Conservation (phyloP, 208 protist species). For the Eutreptiella sp. region DNA sequence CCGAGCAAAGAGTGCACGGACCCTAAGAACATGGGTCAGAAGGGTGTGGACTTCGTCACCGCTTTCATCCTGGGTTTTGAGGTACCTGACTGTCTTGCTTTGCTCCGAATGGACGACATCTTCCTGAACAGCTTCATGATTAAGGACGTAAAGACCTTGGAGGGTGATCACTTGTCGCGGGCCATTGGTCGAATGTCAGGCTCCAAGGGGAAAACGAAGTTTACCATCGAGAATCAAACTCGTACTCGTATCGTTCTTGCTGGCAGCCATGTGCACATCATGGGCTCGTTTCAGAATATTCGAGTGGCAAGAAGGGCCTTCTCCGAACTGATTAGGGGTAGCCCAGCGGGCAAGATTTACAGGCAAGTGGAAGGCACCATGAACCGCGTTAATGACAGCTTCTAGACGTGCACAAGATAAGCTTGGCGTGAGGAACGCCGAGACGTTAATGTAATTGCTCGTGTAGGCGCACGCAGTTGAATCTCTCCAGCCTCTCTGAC, state of each 20-base stretch:
- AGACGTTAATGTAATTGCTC: too few species aligned
- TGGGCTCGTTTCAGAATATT: constrained; percentile 97
- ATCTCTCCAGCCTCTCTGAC: too few species aligned
- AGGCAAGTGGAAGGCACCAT: constrained; percentile 88
- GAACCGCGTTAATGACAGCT: constrained; percentile 86
- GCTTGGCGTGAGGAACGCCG: too few species aligned
- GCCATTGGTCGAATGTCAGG: constrained; percentile 99
- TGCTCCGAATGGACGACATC: constrained; percentile 98
- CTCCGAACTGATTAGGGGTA: constrained; percentile 94
- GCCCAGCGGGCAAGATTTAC: constrained; percentile 91
- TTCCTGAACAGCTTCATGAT: constrained; percentile 99
- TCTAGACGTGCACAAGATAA: constrained; percentile 55
- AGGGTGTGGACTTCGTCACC: constrained; percentile 95
- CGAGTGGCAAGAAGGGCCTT: constrained; percentile 92
- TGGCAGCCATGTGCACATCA: constrained; percentile 95
- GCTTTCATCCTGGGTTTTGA: constrained; percentile 94
- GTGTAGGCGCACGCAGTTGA: too few species aligned
- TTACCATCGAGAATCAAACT: constrained; percentile 99
- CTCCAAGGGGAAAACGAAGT: constrained; percentile 98
- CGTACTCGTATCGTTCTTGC: constrained; percentile 97
- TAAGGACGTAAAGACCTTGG: constrained; percentile 87
- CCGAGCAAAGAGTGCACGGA: constrained; percentile 73
- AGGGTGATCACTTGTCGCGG: constrained; percentile 84
- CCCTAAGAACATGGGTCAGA: constrained; percentile 82
- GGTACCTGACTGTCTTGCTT: constrained; percentile 94